These are phyloP conservation scores for Nitzschia sp. DNA, from an alignment of 108 stramenopile species.

Conservation along the genomic window DNA sequence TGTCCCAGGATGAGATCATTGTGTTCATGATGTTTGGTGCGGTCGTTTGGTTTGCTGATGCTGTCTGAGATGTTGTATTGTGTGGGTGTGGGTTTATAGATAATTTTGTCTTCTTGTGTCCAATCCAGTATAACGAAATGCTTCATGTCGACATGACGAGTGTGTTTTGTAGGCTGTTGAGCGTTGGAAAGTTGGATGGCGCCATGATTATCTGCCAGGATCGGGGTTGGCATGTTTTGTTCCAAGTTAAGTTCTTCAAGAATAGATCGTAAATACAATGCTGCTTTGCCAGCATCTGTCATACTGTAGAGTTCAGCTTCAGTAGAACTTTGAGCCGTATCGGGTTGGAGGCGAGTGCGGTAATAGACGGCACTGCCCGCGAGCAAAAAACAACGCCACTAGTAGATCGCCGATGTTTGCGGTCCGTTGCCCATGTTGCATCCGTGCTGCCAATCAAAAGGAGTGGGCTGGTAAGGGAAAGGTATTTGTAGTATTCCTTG, in stretches of 20 bases:
- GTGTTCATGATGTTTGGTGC: too few species aligned
- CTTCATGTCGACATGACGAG: constrained; percentile 31
- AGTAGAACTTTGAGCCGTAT: constrained; percentile 7
- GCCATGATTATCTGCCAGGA: constrained; percentile 27
- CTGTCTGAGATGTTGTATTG: constrained; percentile 29
- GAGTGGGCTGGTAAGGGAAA: too few species aligned
- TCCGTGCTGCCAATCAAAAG: background rate
- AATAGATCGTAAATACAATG: constrained; percentile 27
- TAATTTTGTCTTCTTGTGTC: constrained; percentile 13
- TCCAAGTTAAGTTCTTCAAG: constrained; percentile 34
- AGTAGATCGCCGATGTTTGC: background rate
- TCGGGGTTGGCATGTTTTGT: constrained; percentile 25
- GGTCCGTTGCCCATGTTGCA: background rate
- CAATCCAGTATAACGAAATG: constrained; percentile 35
- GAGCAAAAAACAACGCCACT: constrained; percentile 3
- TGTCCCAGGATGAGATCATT: too few species aligned
- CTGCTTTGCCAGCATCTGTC: constrained; percentile 11
- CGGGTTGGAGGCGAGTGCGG: constrained; percentile 12
- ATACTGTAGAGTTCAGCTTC: constrained; percentile 30
- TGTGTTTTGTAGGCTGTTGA: constrained; percentile 15
- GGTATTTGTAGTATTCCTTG: too few species aligned
- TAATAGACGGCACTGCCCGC: constrained; percentile 26
- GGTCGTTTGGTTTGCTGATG: constrained; percentile 25
- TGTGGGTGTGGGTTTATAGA: constrained; percentile 13
- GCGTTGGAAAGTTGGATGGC: constrained; percentile 21